A percentile compares a stretch with the other conserved stretches of the same genome.
These are phyloP conservation scores for Aspergillus carlsbadensis DNA, from an alignment of 495 filamentous ascomycete genomes.

Conservation along the genomic window DNA sequence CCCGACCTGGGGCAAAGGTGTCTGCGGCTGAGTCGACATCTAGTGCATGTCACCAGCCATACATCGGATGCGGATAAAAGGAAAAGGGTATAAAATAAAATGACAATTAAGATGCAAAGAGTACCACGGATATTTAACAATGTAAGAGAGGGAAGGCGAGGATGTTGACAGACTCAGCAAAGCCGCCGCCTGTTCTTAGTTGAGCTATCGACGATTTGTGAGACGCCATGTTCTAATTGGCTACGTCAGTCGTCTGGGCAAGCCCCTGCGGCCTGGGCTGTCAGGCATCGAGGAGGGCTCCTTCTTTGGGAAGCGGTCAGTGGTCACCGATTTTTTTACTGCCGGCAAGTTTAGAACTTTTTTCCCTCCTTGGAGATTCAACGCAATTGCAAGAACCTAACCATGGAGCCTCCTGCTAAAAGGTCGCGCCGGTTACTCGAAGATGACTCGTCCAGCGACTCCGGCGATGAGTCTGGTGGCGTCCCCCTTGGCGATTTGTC, in stretches of 20 bases:
- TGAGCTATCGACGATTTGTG: constrained; percentile 7
- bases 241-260: constrained; percentile 36
- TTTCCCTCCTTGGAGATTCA: constrained; percentile 23
- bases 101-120: neutral
- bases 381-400: neutral
- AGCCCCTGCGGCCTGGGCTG: constrained; percentile 13
- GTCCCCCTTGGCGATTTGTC: constrained; percentile 35
- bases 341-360: constrained; percentile 11
- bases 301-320: constrained; percentile 15
- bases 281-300: constrained; percentile 15
- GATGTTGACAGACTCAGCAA: constrained; percentile 18
- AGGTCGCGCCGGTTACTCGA: constrained; percentile 46
- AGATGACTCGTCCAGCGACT: constrained; percentile 56
- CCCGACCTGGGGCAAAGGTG: constrained; percentile 47
- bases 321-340: neutral
- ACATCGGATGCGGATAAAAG: constrained; percentile 26
- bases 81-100: constrained; percentile 6
- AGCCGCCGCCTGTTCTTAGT: constrained; percentile 15
- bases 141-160: constrained; percentile 6
- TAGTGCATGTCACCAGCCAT: constrained; percentile 44
- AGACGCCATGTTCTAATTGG: constrained; percentile 37
- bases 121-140: constrained; percentile 10
- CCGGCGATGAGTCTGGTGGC: constrained; percentile 51
- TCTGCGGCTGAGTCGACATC: constrained; percentile 48
- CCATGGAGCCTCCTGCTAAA: constrained; percentile 49